Evolutionary conservation across 1,284 basidiomycete species (phyloP), one percentile per base, ranked within the genome.

Genomic region (Boletus smithii): DNA sequence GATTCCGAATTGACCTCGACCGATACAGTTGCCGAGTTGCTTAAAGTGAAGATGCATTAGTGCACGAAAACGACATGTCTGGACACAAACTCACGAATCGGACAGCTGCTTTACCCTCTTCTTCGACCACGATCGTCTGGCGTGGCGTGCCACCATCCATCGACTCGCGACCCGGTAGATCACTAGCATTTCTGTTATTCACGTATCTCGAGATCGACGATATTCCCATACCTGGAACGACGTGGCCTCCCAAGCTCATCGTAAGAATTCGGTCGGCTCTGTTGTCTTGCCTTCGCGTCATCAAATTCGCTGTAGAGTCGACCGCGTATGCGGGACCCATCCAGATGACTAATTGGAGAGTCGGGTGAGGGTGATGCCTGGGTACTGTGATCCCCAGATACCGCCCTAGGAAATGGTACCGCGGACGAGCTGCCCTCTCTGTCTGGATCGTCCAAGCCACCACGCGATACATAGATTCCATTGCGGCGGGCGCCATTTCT

Each of bases 21-120:
- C 95, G 54, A 98, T 95, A 67, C 92, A 95, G 67, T 97, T 95
- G 29, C 93, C 93, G 16, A 97, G 74, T 90, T 94, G 91, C 91
- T 95, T 56, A 26, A 51, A 45, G 33, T 55, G 55, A 48, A 30
- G 48, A 45, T 31, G 22, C 20, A 14, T 63, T 9, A 55, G 38
- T 27, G 42, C 29, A 17, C 22, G 26, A 4, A 42, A 18, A 29
- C 17, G 4, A 35, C 38, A 42, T 23, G 49, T 36, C 33, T 33
- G 37, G 38, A 46, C 27, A 48, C 24, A 33, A 39, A 80, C 90
- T 79, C 63, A 95, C 92, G 66, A 91, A 95, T 67, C 85, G 87
- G 45, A 88, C 80, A 4, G 85, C 73, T 3, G 84, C 74, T 69
- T 88, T 86, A 39, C 91, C 92, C 48, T 87, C 81, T 69, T 94